Base-by-base conservation (phyloP, 805 yeast species). In the Pichia eremophila region DNA sequence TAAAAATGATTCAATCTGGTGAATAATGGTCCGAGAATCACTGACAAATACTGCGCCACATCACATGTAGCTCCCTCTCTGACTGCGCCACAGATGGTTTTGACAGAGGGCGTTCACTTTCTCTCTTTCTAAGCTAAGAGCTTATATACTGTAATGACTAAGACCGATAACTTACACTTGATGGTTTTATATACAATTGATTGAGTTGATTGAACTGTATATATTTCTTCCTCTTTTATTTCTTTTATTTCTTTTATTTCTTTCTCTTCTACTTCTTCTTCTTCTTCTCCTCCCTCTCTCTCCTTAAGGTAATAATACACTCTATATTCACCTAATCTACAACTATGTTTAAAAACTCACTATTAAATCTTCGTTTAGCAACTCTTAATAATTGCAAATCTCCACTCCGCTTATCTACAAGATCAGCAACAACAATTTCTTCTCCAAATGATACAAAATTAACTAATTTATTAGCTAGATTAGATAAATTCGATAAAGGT, bases 371-470 rank as follows among this genome's bases (percentile, higher is more conserved):
- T 2, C 36, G 36, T 34, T 34, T 15, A 9, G 5, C 10, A 12
- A 15, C 36, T 2, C 10, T 5, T 15, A 8, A 9, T 1, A 15
- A 34, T 8, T 14, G 9, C n/a, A 15, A 12, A 34, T 34, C 36
- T 14, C 17, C 12, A 34, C n/a, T 34, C 17, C 36, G 36, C 17
- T 34, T 34, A 34, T 34, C 36, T 12, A 15, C 29, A 39, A 58
- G 65, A 43, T 45, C 45, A 19, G 67, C 67, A 7, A 57, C 66
- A 1, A 45, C 57, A 2, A 56, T 63, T 11, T 35, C 59, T 4
- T 48, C 64, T 4, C 54, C 58, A 14, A 59, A 63, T 41, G 65
- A 63, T 46, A 56, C 58, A 8, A 60, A 63, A 45, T 45, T 62
- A 45, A 54, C 57, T n/a, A 54, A 51, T 35, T 40, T 63, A 36